phyloP scores from a whole-genome alignment of 129 eudicot species.

The Chrysanthemum makinoi region DNA sequence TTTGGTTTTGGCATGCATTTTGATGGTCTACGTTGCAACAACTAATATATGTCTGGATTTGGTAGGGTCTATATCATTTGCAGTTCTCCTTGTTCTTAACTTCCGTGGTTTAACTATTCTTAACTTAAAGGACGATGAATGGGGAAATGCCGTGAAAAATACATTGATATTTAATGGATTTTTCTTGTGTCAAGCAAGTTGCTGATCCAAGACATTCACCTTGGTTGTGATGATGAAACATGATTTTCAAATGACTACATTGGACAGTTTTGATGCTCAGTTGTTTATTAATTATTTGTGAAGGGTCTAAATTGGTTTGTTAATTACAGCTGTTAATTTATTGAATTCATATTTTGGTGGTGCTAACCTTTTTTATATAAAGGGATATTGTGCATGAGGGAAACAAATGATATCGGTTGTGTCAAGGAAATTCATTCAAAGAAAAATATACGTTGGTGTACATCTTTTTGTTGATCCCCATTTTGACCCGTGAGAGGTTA shows the following conservation, averaged over 20 bases:
- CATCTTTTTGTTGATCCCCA: too few species aligned
- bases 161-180: conserved; percentile 77
- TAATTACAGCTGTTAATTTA: too few species aligned
- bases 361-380: too few species aligned
- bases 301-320: conserved; percentile 5
- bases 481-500: too few species aligned
- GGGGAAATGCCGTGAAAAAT: conserved; percentile 64
- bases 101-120: conserved; percentile 54
- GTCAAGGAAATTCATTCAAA: too few species aligned
- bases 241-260: too few species aligned
- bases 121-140: conserved; percentile 37
- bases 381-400: too few species aligned
- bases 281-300: background rate
- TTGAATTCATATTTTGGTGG: too few species aligned
- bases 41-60: conserved; percentile 2
- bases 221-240: background rate
- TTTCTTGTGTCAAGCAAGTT: conserved; percentile 82
- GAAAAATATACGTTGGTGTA: too few species aligned
- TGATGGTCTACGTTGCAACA: background rate
- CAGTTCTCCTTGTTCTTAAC: conserved; percentile 74
- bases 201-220: background rate
- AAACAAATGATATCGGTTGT: too few species aligned
- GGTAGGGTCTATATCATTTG: conserved; percentile 78
- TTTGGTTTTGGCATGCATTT: too few species aligned
- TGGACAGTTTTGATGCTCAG: too few species aligned